Evolutionary conservation across 345 rosid species (phyloP), one percentile per base, ranked within the genome.

Genomic region (Salix exigua): DNA sequence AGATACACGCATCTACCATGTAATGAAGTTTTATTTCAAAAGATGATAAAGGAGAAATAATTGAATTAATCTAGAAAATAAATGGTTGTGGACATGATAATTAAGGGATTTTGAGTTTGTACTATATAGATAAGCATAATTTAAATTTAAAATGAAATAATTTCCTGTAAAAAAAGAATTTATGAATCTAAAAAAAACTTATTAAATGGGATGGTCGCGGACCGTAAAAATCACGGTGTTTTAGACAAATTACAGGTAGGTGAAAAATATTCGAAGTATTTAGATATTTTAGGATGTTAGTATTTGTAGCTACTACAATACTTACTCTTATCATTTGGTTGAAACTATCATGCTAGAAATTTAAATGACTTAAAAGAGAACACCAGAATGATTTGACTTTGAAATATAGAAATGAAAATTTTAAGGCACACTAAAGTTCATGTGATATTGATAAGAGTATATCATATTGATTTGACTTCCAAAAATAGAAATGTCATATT

Each of bases 221-320:
- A 48, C 2, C 4, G 0, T 13, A 0, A 1, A 6, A 16, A 48
- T 1, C 7, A 1, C 5, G 0, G 0, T 4, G 16, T 6, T 0
- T 1, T 18, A 4, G 53, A 48, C 21, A 48, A 48, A 13, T 1
- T 6, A 4, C 6, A 48, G 2, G 19, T 48, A 48, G 21, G 0
- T 16, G 53, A 48, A 48, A 16, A 48, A 5, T 18, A 16, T 5
- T 5, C 19, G 1, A 46, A 17, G 14, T 46, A 46, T 3, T 14
- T 46, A 5, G 4, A 19, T 51, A 50, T 6, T 51, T 6, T 7
- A 51, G 58, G 21, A 51, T 19, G 58, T 6, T 51, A 51, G 0
- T 19, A 18, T 19, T 51, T 51, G 9, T 51, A 51, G 58, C 19
- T 19, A 18, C 23, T 18, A 51, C 1, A 51, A 51, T 51, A 2